Evolutionary conservation across 2,329 filamentous ascomycete species (phyloP), one percentile per base, ranked within the genome.

Genomic region (Nemania abortiva): DNA sequence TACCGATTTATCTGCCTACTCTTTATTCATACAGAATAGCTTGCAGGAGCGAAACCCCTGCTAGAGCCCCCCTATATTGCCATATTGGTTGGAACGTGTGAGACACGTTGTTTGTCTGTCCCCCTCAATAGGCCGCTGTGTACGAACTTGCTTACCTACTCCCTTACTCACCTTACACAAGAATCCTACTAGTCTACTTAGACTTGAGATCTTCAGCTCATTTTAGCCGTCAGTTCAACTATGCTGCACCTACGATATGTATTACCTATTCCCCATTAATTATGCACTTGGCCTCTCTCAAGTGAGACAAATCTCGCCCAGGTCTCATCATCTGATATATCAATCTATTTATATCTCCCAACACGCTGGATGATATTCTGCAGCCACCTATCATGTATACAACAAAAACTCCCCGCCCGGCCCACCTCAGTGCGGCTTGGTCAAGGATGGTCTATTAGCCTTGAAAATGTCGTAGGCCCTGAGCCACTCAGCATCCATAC

Each of bases 401-500:
- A 55, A 42, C 53, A 15, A 6, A 9, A 22, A 55, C 45, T 52
- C 37, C 56, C 53, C 53, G 63, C 47, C 27, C 11, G 15, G 39
- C 39, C 39, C 18, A 53, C 31, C 2, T 45, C n/a, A 4, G 10
- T 9, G 27, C 6, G 13, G 18, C 18, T 15, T 47, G 34, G 37
- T 64, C 53, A 59, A 53, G 54, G 54, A 20, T 29, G n/a, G n/a
- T n/a, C 52, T 22, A 57, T 57, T 56, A 13, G 55, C 68, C 52
- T 70, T 71, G 10, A 74, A 53, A 6, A 63, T 50, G 15, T 73
- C 71, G 31, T 75, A 77, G 13, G 70, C 67, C 20, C 31, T 42
- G 4, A 70, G 66, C 80, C 80, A 82, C 15, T 75, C 72, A 13
- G 77, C 76, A 18, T 79, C 75, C 63, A 81, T 78, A 1, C 77